Conservation (phyloP, 805 yeast genomes). For the Alloascoidea hylecoeti region DNA sequence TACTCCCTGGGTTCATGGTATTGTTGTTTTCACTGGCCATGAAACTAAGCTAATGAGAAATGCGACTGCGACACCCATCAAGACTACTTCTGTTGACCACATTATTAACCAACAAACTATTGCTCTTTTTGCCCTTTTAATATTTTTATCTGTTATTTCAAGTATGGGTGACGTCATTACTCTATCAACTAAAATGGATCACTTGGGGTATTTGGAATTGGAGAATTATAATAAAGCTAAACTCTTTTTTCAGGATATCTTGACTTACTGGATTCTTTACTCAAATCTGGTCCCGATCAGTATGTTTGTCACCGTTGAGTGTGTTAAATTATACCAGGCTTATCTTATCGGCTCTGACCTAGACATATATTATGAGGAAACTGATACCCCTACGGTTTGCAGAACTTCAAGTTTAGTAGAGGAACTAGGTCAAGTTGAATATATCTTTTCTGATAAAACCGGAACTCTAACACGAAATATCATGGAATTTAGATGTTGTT, state of each 20-base stretch:
- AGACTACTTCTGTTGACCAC: slow-evolving; percentile 92
- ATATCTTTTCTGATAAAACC: slow-evolving; percentile 92
- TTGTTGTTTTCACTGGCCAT: slow-evolving; percentile 93
- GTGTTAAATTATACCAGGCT: slow-evolving; percentile 92
- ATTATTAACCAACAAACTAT: slow-evolving; percentile 87
- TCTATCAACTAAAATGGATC: slow-evolving; percentile 31
- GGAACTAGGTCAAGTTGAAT: slow-evolving; percentile 93
- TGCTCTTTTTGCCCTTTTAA: slow-evolving; percentile 71
- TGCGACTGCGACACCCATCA: slow-evolving; percentile 97
- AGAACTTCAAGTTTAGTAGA: slow-evolving; percentile 93
- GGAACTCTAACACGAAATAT: slow-evolving; percentile 93
- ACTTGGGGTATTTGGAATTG: slow-evolving; percentile 50
- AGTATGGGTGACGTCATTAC: slow-evolving; percentile 80
- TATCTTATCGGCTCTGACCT: slow-evolving; percentile 86
- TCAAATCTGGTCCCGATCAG: slow-evolving; percentile 95
- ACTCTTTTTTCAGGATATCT: slow-evolving; percentile 70
- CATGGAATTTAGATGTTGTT: slow-evolving; percentile 91
- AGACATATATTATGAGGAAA: slow-evolving; percentile 77
- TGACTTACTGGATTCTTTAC: slow-evolving; percentile 92
- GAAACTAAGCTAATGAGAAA: slow-evolving; percentile 97
- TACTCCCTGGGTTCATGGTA: slow-evolving; percentile 90
- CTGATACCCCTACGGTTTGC: slow-evolving; percentile 91
- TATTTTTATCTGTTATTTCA: slow-evolving; percentile 64
- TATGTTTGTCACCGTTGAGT: slow-evolving; percentile 88
- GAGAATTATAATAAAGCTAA: slow-evolving; percentile 54